Evolutionary conservation across 306 rosid species (phyloP), one percentile per base, ranked within the genome.

Genomic region (Vachellia collinsii): DNA sequence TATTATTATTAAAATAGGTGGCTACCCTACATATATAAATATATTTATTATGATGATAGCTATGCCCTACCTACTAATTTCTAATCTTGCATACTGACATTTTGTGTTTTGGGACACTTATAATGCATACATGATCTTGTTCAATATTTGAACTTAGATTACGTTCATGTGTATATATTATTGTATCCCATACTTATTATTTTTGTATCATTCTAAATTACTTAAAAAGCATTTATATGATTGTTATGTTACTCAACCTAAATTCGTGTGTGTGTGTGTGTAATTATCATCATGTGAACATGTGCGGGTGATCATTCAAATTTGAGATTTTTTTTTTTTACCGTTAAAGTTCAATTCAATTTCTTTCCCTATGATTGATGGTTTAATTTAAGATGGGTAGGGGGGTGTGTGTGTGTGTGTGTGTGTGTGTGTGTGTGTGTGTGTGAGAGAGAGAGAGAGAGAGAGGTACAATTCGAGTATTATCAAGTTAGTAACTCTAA

Each of bases 281-380:
- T 29, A 29, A 29, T 29, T 29, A 34, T 38, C 44, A 44, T 29
- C 74, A 70, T 70, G 74, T 43, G 39, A 44, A 16, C 37, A 80
- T 71, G 75, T 71, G 75, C 16, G 22, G 39, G 13, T 44, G 75
- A 71, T 71, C 61, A 46, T 71, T 71, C 8, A 71, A 25, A 13
- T 44, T 47, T 23, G 39, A 47, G 36, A 46, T 6, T 46, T 12
- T 41, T 46, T 6, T 46, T 12, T 41, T 46, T 56, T 20, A 56
- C 12, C 34, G 8, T 3, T 23, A 70, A 44, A 70, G 37, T 6
- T 23, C 39, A 70, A 20, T 41, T 69, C 19, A 10, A 41, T 39
- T 39, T 19, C 44, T 68, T 20, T 11, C 16, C 12, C 1, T 10
- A 66, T 38, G 48, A 39, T 67, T 38, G 48, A 67, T 50, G 56